Base-by-base conservation (phyloP, 108 stramenopile species). In the Cyclotella cryptica region DNA sequence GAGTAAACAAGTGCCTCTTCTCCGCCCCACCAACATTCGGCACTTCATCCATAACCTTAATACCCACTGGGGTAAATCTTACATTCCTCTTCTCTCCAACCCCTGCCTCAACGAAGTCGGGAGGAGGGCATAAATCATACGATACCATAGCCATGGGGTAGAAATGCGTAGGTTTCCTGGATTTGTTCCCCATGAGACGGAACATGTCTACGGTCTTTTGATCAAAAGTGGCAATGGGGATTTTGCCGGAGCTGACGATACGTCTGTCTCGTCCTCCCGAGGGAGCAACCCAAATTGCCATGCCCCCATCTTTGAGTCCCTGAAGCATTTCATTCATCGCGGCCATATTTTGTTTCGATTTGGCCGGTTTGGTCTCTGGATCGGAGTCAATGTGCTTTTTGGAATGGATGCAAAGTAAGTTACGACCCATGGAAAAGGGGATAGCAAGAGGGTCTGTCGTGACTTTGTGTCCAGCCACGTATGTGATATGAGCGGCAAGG, bases 331-430 rank as follows among this genome's bases (percentile, higher is more conserved):
- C 85, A 27, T 84, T 83, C 93, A 98, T 95, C 44, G 97, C 94
- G 6, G 87, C 65, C 67, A 97, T 74, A 79, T 98, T 97, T 75
- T 97, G 96, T 64, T 73, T 84, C 49, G 87, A 87, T 77, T 97
- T 98, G 73, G 81, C 78, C 13, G 88, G 75, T 83, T 97, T 98
- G 47, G 88, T 86, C 73, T 92, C 94, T 14, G 98, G 95, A 75
- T 97, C 97, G 30, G 88, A 85, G 75, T 98, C 94, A 75, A 98
- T 98, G 81, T 98, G 97, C 69, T 97, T 97, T 85, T 98, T 98
- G 62, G 94, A 96, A 78, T 96, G 96, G 61, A 98, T 97, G 75
- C 96, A 98, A 55, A 98, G 86, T 10, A 97, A 83, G 72, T 97
- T 98, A 14, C 97, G 66, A 66, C 96, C 98, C 97, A 96, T 97